Evolutionary conservation across 192 early-diverging fungal genomes (phyloP).

Genomic region (Backusella liffmaniae): DNA sequence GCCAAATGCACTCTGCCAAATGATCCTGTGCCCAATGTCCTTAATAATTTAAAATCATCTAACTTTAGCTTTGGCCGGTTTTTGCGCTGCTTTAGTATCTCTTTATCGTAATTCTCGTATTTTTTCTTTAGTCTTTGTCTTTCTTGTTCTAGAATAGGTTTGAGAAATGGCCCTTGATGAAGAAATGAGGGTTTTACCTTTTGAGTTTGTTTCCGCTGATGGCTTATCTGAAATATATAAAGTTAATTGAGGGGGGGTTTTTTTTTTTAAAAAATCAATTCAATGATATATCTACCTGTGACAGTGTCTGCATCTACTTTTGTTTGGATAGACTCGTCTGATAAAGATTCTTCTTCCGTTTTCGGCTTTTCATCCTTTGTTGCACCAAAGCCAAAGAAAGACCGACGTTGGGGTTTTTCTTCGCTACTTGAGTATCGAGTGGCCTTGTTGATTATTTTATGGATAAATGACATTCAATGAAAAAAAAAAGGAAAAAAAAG

Average conservation of each 20-base stretch:
- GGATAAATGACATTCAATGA: conserved; percentile 8
- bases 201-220: background rate
- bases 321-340: background rate
- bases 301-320: background rate
- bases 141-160: background rate
- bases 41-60: conserved; percentile 13
- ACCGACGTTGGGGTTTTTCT: conserved; percentile 12
- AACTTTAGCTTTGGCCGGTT: conserved; percentile 7
- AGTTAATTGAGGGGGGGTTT: too few relatives aligned
- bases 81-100: conserved; percentile 3
- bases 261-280: too few relatives aligned
- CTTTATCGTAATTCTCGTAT: background rate
- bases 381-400: conserved; percentile 12
- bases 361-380: conserved; percentile 12
- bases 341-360: background rate
- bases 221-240: background rate
- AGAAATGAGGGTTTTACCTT: background rate
- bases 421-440: background rate
- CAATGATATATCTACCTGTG: background rate
- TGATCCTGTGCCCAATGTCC: conserved; percentile 83
- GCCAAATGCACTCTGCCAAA: conserved; percentile 94
- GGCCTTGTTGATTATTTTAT: conserved; percentile 1
- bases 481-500: background rate
- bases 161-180: too few relatives aligned
- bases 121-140: background rate